Base-by-base conservation (phyloP, 345 rosid genomes). In the Odontarrhena argentea region DNA sequence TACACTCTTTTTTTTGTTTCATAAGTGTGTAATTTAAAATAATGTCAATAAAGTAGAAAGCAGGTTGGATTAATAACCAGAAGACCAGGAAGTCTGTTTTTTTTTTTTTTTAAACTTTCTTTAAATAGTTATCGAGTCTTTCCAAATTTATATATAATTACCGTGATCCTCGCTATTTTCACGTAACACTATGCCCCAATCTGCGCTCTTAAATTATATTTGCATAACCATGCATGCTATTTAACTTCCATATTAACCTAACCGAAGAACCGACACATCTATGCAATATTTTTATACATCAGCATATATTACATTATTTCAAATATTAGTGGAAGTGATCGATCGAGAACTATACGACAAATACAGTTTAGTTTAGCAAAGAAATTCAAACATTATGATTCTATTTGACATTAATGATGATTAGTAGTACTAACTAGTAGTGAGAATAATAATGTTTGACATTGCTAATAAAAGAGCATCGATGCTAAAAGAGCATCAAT, bases 31-130 rank as follows among this genome's bases (percentile, higher is more conserved):
- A 42, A 60, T 60, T 32, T 40, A 59, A 24, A 14, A 24, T 57
- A 14, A 24, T 58, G 66, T 49, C 32, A 11, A 40, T 35, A 70
- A 60, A 9, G 63, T 70, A 50, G 63, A 70, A 42, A 54, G 63
- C 49, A 46, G 47, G 47, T 12, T 71, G 63, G 55, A 55, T 55
- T 15, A 4, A 38, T 28, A 46, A 63, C 28, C 69, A 71, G 76
- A 48, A 55, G 59, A 71, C 58, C 65, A 47, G 70, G 76, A 71
- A 63, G 44, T 63, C 38, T 71, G 70, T 48, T 71, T 47, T 47
- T 71, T 3, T 18, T 18, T 18, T 18, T 18, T 0, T 18, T n/a
- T n/a, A n/a, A 18, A 18, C 22, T 18, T 18, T 18, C 22, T 18
- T 55, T 38, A 55, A 42, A 42, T 43, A 55, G 43, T 37, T 38